Evolutionary conservation across 1,139 yeast species (phyloP), one percentile per base, ranked within the genome.

Genomic region (Kurtzmaniella natalensis): DNA sequence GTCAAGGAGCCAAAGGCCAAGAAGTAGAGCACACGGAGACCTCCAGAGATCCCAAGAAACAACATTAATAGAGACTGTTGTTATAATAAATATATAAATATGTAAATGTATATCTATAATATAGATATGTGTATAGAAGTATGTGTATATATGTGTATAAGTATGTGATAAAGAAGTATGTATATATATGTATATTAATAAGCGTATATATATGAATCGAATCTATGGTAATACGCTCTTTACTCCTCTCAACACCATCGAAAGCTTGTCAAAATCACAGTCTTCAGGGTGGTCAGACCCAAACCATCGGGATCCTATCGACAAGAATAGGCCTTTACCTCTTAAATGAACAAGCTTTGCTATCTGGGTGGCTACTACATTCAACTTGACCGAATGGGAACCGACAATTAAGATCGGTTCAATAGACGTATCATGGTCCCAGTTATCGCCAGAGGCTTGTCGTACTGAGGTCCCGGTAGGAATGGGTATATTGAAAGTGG

Each of bases 221-320:
- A n/a, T n/a, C n/a, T n/a, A n/a, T n/a, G n/a, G 18, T 16, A 45
- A 36, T 22, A 64, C 35, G 34, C 41, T 44, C 40, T 60, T 64
- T 8, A 64, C 57, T 30, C 58, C 55, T 22, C 53, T 63, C 37
- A 68, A 46, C 16, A 68, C 51, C 47, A 66, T 64, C 63, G 67
- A 54, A 33, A 68, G 49, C 42, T 58, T 66, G n/a, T 59, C 64
- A 34, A 69, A 68, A 46, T 69, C 75, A 18, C 51, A 55, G 2
- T 53, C 53, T 18, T 37, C 38, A 2, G 61, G 45, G 27, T 56
- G 61, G 35, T 62, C 57, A 36, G 46, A 51, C 2, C 74, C 73
- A 47, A 69, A 68, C 74, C 74, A 69, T 41, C 50, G 48, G 1
- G 69, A 57, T 3, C 69, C 72, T 13, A 69, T 51, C 7, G 72